phyloP scores from a whole-genome alignment of 2,329 filamentous ascomycete genomes.

The Calonectria pseudoturangicola region DNA sequence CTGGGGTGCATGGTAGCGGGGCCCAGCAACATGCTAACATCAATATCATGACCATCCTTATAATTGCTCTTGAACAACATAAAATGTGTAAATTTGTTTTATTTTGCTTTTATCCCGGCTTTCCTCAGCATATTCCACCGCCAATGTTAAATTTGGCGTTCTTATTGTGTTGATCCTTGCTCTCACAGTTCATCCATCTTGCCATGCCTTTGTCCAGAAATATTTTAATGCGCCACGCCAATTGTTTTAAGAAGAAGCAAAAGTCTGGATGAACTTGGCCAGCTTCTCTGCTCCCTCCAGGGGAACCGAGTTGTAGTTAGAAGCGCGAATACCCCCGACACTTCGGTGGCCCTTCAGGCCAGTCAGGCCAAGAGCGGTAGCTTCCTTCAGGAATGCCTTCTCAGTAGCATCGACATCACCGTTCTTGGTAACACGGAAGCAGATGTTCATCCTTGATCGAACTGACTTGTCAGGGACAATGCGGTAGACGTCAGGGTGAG shows the following conservation, averaged over 20 bases:
- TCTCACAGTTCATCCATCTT: slow-evolving; percentile 13
- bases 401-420: slow-evolving; percentile 81
- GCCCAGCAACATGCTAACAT: not conserved
- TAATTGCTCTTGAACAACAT: not conserved
- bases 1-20: slow-evolving; percentile 37
- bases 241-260: slow-evolving; percentile 60
- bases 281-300: slow-evolving; percentile 81
- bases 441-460: slow-evolving; percentile 95
- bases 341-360: slow-evolving; percentile 93
- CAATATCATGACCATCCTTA: not conserved
- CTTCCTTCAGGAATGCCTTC: slow-evolving; percentile 85
- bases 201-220: slow-evolving; percentile 8
- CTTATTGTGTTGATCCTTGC: slow-evolving; percentile 36
- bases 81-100: not conserved
- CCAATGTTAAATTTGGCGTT: slow-evolving; percentile 51
- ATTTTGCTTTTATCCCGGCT: slow-evolving; percentile 9
- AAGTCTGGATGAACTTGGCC: slow-evolving; percentile 75
- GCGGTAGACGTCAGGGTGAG: slow-evolving; percentile 81
- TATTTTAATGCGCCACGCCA: not conserved
- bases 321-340: slow-evolving; percentile 82
- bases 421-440: slow-evolving; percentile 82
- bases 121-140: slow-evolving; percentile 4
- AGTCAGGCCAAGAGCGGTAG: slow-evolving; percentile 79
- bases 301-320: slow-evolving; percentile 92
- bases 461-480: slow-evolving; percentile 84